A percentile compares a stretch with the other conserved stretches of the same genome.
These are phyloP conservation scores for Mallotus repandus DNA, from an alignment of 441 rosid genomes.

Conservation along the genomic window DNA sequence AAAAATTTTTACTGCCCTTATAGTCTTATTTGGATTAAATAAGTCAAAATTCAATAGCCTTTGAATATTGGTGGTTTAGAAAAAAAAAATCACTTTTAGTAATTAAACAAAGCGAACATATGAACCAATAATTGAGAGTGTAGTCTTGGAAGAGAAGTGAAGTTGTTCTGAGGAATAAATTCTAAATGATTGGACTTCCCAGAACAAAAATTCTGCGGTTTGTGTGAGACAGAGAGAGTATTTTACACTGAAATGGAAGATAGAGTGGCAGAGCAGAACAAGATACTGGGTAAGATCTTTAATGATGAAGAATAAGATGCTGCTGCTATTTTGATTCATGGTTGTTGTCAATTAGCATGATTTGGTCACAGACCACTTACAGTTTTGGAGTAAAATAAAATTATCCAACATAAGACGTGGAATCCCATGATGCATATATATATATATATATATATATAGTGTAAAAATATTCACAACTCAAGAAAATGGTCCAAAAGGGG, in stretches of 20 bases:
- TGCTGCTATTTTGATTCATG: background rate
- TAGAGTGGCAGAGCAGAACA: background rate
- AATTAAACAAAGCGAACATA: background rate
- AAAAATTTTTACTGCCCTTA: no score
- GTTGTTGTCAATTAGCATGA: background rate
- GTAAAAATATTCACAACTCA: background rate
- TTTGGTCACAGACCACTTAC: background rate
- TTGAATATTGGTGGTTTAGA: no score
- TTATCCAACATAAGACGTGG: conserved; percentile 1
- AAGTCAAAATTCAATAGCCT: no score
- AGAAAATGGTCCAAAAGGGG: background rate
- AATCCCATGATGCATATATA: conserved; percentile 3
- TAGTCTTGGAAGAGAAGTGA: background rate
- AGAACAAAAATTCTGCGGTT: background rate
- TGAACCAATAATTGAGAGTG: no score
- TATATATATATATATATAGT: no score
- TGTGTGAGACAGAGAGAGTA: background rate
- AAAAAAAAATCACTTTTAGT: no score
- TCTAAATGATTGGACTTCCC: background rate
- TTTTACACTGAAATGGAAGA: background rate
- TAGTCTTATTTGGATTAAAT: no score
- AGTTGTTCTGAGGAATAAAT: background rate
- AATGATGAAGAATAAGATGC: conserved; percentile 11
- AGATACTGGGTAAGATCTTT: conserved; percentile 12
- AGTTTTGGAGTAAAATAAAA: background rate